Base-by-base conservation (phyloP, 2,329 filamentous ascomycete genomes). In the Cercospora beticola region DNA sequence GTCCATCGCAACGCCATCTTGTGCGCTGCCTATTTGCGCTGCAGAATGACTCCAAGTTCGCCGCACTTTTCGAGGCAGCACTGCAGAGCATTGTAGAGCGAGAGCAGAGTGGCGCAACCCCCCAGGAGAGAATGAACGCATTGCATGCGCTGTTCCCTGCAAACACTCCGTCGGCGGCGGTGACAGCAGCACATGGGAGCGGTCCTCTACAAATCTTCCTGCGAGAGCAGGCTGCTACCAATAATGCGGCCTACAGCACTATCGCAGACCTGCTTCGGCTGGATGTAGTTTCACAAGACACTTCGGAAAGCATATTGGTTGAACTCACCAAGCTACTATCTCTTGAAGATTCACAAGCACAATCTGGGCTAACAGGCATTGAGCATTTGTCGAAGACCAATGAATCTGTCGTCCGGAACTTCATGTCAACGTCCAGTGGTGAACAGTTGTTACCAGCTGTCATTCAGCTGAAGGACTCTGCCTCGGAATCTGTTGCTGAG, bases 1-100 rank as follows among this genome's bases (percentile, higher is more conserved):
- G 92, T 0, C 87, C 91, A 0, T 94, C 92, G 0, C 87, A 88
- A 0, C 79, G 86, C 1, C 86, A 89, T 62, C 78, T 97, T 0
- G 82, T 93, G 7, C 86, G 89, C 0, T 87, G 89, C 10, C 81
- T 97, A 0, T 85, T 89, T 59, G 78, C 85, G 0, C 81, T 80
- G 28, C 74, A 76, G 5, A 71, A 76, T 0, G 72, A 78, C 12
- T n/a, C 78, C 70, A 63, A 74, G 75, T 73, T 80, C 81, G 56
- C 72, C 76, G 68, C 76, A 65, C 66, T 71, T 6, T 78, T 76
- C 49, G 33, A 70, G 8, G 63, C 59, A 23, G 71, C 71, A 8
- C 36, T 79, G 18, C 46, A 66, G 12, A 49, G 40, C 6, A 58
- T 75, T 4, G 52, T 75, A 12, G 62, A 72, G 9, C 6, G 68